phyloP scores from a whole-genome alignment of 176 grass and related monocot genomes.

The Saccharum spontaneum region DNA sequence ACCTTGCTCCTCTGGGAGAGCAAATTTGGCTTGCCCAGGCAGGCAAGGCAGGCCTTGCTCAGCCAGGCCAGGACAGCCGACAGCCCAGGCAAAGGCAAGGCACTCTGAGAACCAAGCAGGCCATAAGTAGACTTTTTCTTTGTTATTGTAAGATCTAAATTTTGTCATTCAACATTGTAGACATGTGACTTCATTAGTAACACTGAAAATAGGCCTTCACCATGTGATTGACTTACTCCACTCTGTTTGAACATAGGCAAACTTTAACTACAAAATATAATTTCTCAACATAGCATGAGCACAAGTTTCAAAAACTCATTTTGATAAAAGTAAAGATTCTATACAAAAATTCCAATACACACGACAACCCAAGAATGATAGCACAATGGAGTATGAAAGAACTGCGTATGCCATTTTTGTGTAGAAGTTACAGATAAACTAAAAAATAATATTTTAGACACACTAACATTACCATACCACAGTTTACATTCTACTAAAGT shows the following conservation, averaged over 20 bases:
- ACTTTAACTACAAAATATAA: background rate
- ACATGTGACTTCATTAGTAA: background rate
- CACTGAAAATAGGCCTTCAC: background rate
- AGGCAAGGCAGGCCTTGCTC: too few species aligned
- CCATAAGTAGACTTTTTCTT: background rate
- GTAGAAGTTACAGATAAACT: background rate
- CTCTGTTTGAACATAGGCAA: background rate
- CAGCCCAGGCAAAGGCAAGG: too few species aligned
- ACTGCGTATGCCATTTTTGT: background rate
- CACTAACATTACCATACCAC: background rate
- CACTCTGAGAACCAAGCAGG: too few species aligned
- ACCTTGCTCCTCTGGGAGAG: too few species aligned
- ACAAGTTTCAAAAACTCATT: background rate
- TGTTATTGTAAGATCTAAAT: background rate
- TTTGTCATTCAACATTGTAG: background rate
- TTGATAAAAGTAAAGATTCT: background rate
- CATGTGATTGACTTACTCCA: background rate
- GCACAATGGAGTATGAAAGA: background rate
- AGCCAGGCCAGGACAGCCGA: too few species aligned
- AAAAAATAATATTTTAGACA: background rate
- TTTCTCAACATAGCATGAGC: background rate
- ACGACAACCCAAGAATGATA: background rate
- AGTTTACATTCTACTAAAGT: background rate
- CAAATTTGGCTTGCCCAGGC: too few species aligned
- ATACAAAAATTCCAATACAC: background rate